Evolutionary conservation across 2,329 filamentous ascomycete species (phyloP).

Genomic region (Cordyceps militaris): DNA sequence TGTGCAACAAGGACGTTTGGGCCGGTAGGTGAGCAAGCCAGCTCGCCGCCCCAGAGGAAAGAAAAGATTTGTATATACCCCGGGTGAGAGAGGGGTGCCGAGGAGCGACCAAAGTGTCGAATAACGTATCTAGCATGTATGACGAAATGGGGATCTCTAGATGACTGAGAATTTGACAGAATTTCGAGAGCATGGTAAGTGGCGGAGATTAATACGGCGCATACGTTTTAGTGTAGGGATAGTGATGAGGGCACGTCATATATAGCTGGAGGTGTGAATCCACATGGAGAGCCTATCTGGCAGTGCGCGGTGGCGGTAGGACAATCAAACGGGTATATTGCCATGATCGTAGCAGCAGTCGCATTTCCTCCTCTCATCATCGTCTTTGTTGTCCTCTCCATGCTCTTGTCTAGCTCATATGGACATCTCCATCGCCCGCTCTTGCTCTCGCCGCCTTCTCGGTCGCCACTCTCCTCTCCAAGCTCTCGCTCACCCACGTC

Average conservation of each 20-base stretch:
- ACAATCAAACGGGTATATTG: constrained; percentile 5
- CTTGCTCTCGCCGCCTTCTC: constrained; percentile 29
- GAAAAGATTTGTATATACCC: not conserved
- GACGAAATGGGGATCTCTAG: not conserved
- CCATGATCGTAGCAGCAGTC: not conserved
- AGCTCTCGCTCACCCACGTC: constrained; percentile 64
- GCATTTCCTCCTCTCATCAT: not conserved
- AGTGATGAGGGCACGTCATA: not conserved
- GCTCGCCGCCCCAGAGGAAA: not conserved
- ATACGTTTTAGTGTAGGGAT: not conserved
- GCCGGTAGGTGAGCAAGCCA: not conserved
- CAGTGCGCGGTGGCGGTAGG: not conserved
- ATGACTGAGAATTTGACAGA: not conserved
- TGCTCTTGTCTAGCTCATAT: constrained; percentile 28
- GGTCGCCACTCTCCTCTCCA: constrained; percentile 43
- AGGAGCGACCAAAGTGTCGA: not conserved
- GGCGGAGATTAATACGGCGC: not conserved
- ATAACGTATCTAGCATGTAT: not conserved
- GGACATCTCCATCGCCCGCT: constrained; percentile 31
- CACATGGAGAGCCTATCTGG: not conserved
- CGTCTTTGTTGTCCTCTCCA: not conserved
- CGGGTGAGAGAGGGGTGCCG: not conserved
- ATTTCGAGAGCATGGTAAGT: not conserved
- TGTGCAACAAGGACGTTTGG: not conserved
- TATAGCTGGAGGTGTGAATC: not conserved